Evolutionary conservation across 352 stramenopile genomes (phyloP).

Genomic region (Thalassiosira allenii): DNA sequence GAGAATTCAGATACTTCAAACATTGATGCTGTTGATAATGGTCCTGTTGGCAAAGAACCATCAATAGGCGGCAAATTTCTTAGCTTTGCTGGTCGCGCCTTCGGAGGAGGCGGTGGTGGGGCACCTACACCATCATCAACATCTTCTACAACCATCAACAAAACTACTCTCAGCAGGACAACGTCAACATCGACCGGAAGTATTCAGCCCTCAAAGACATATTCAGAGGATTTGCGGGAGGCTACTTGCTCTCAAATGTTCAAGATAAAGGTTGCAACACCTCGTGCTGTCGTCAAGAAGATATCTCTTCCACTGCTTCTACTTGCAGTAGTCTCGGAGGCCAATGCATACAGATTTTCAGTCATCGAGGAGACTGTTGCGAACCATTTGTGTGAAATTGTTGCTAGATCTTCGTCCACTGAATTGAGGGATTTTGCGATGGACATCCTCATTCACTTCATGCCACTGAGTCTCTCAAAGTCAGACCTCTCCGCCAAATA

Average conservation of each 20-base stretch:
- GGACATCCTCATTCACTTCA: slow-evolving; percentile 74
- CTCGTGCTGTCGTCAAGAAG: slow-evolving; percentile 50
- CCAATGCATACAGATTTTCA: slow-evolving; percentile 77
- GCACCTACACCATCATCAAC: slow-evolving; percentile 31
- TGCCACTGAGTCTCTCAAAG: slow-evolving; percentile 49
- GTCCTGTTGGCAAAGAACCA: slow-evolving; percentile 39
- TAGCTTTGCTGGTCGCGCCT: slow-evolving; percentile 79
- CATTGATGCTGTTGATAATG: slow-evolving; percentile 19
- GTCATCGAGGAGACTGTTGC: slow-evolving; percentile 53
- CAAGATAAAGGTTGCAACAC: slow-evolving; percentile 58
- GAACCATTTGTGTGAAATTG: slow-evolving; percentile 66
- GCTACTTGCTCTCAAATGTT: slow-evolving; percentile 47
- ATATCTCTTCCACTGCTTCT: slow-evolving; percentile 74
- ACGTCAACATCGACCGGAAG: slow-evolving; percentile 25
- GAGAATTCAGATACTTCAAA: slow-evolving; percentile 33
- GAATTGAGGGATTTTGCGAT: slow-evolving; percentile 78
- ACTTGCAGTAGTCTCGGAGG: slow-evolving; percentile 70
- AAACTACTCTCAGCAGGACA: slow-evolving; percentile 30
- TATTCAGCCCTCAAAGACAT: slow-evolving; percentile 52
- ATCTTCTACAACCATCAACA: too few species aligned
- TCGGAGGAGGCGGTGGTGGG: slow-evolving; percentile 55
- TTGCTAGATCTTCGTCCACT: slow-evolving; percentile 57
- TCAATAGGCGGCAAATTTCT: slow-evolving; percentile 82
- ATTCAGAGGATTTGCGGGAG: slow-evolving; percentile 63
- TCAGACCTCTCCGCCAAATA: slow-evolving; percentile 47